Conservation (phyloP, 1,139 yeast species). For the Waltiozyma sp. region DNA sequence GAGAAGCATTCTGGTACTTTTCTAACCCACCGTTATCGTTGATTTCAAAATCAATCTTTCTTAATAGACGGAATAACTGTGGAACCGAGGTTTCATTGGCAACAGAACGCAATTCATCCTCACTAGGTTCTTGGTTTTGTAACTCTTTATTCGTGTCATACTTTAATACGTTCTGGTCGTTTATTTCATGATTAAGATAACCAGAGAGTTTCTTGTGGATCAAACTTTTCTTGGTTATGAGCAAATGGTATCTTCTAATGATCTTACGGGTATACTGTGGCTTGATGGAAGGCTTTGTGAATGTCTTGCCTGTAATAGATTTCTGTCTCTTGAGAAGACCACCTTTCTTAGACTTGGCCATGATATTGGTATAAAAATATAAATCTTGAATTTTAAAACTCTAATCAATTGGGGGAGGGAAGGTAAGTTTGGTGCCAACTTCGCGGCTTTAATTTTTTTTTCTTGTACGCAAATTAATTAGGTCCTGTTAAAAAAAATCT, state of each 20-base stretch:
- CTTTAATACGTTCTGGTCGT: conserved; percentile 20
- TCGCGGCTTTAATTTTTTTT: not conserved
- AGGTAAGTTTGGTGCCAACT: not conserved
- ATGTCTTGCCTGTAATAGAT: conserved; percentile 28
- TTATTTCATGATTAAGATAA: conserved; percentile 16
- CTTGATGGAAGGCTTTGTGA: conserved; percentile 33
- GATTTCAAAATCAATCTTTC: conserved; percentile 49
- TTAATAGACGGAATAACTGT: conserved; percentile 26
- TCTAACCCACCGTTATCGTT: conserved; percentile 55
- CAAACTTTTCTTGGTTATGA: conserved; percentile 38
- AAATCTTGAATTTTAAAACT: not conserved
- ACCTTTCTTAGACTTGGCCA: conserved; percentile 3
- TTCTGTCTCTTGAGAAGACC: conserved; percentile 21
- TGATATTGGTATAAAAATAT: not conserved
- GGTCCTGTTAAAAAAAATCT: no score
- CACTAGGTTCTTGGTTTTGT: conserved; percentile 11
- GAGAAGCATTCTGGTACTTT: conserved; percentile 78
- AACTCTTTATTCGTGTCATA: conserved; percentile 7
- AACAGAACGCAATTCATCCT: conserved; percentile 11
- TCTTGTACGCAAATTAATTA: not conserved
- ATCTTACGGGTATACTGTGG: conserved; percentile 58
- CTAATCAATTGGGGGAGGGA: not conserved
- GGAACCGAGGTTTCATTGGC: conserved; percentile 7
- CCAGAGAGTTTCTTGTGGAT: conserved; percentile 24
- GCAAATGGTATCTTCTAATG: conserved; percentile 56